Conservation (phyloP, 208 protist species). For the Naegleria fowleri region DNA sequence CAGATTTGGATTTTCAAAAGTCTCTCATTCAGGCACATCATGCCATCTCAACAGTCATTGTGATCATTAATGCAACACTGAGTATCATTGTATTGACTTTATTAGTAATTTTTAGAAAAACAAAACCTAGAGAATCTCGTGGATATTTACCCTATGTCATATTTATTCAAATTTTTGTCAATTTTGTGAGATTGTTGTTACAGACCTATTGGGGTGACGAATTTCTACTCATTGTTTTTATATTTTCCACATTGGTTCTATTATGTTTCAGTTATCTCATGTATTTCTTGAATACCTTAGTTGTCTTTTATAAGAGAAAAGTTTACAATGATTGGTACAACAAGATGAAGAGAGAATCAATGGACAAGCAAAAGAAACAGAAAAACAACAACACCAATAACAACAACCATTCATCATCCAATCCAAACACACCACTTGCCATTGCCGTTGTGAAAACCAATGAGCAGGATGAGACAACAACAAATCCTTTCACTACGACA, state of each 20-base stretch:
- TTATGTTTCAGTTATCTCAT: neutral
- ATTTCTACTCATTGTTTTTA: neutral
- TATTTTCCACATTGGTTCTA: neutral
- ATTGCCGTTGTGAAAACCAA: too few relatives aligned
- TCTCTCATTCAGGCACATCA: neutral
- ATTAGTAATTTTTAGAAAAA: neutral
- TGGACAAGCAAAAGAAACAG: neutral
- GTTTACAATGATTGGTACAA: neutral
- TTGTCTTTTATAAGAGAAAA: neutral
- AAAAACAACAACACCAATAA: too few relatives aligned
- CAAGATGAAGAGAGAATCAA: neutral
- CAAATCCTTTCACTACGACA: too few relatives aligned
- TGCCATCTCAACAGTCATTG: neutral
- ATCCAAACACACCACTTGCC: too few relatives aligned
- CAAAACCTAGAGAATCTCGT: neutral
- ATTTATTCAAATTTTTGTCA: neutral
- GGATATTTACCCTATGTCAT: neutral
- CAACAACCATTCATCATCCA: too few relatives aligned
- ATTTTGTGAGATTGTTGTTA: neutral
- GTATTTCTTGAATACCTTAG: neutral
- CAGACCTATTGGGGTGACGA: neutral
- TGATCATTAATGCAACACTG: neutral
- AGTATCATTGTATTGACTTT: neutral
- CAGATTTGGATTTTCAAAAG: too few relatives aligned
- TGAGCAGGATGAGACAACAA: too few relatives aligned